Percentiles rank a stretch among this genome's conserved stretches.
Evolutionary conservation across 2,329 filamentous ascomycete genomes (phyloP).

Genomic region (Arthrinium phaeospermum): DNA sequence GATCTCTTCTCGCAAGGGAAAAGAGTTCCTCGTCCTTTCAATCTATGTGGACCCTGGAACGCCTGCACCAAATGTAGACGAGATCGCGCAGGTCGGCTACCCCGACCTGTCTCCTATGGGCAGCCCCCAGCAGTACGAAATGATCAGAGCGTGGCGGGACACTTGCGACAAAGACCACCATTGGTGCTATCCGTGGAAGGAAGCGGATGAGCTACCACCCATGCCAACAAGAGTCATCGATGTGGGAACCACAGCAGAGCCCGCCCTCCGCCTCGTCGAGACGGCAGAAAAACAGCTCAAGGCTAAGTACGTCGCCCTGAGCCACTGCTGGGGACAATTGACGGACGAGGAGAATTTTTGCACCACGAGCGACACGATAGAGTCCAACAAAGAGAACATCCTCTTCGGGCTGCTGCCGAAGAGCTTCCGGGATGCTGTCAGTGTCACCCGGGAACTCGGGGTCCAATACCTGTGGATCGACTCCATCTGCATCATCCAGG

Average conservation of each 20-base stretch:
- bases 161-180: not conserved
- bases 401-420: not conserved
- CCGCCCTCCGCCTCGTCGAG: conserved; percentile 13
- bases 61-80: not conserved
- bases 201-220: rapidly evolving
- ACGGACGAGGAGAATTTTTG: not conserved
- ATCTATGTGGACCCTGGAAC: not conserved
- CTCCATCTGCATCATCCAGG: conserved; percentile 24
- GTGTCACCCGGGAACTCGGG: not conserved
- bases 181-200: not conserved
- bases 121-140: not conserved
- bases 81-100: not conserved
- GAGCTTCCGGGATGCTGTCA: conserved; percentile 19
- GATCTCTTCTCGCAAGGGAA: not conserved
- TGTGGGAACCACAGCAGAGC: not conserved
- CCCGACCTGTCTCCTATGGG: not conserved
- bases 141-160: not conserved
- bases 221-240: conserved; percentile 27
- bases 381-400: conserved; percentile 6
- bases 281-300: not conserved
- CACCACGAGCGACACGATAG: not conserved
- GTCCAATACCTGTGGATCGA: conserved; percentile 22
- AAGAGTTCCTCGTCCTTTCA: not conserved
- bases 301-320: conserved; percentile 16
- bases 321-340: conserved; percentile 22